Evolutionary conservation across 2,329 filamentous ascomycete species (phyloP).

Genomic region (Immersiporthe knoxdaviesiana): DNA sequence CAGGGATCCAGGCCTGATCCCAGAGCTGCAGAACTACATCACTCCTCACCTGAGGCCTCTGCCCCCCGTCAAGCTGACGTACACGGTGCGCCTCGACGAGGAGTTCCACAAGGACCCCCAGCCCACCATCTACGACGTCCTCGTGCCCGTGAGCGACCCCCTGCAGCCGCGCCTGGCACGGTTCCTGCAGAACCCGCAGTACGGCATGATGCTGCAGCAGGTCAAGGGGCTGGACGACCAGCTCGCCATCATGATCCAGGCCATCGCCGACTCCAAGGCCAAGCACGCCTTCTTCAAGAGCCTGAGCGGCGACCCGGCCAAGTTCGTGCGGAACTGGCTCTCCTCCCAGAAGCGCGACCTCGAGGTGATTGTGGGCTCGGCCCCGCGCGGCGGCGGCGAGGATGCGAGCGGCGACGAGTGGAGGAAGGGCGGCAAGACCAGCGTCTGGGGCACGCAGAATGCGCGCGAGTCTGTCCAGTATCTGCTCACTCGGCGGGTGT

Average conservation of each 20-base stretch:
- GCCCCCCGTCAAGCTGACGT: slow-evolving; percentile 80
- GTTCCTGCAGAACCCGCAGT: slow-evolving; percentile 70
- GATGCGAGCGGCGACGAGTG: slow-evolving; percentile 67
- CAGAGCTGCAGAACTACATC: slow-evolving; percentile 80
- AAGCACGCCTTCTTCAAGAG: slow-evolving; percentile 87
- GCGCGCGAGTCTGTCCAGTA: slow-evolving; percentile 67
- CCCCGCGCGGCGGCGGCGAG: slow-evolving; percentile 64
- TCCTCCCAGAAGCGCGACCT: slow-evolving; percentile 89
- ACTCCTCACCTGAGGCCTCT: slow-evolving; percentile 77
- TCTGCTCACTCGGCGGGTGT: slow-evolving; percentile 44
- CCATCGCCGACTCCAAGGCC: slow-evolving; percentile 80
- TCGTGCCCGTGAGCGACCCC: slow-evolving; percentile 82
- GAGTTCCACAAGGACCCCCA: slow-evolving; percentile 75
- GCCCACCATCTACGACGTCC: slow-evolving; percentile 88
- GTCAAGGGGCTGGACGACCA: slow-evolving; percentile 82
- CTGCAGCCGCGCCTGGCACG: slow-evolving; percentile 68
- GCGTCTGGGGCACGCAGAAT: slow-evolving; percentile 61
- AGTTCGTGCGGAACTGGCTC: slow-evolving; percentile 85
- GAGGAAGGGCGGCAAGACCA: slow-evolving; percentile 61
- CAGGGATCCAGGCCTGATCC: slow-evolving; percentile 80
- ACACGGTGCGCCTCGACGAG: slow-evolving; percentile 92
- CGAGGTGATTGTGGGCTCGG: slow-evolving; percentile 85
- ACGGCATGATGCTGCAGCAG: slow-evolving; percentile 73
- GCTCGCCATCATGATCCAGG: slow-evolving; percentile 80
- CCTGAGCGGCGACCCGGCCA: slow-evolving; percentile 78